Base-by-base conservation (phyloP, 1,284 basidiomycete genomes). In the Ceratobasidium sp. region DNA sequence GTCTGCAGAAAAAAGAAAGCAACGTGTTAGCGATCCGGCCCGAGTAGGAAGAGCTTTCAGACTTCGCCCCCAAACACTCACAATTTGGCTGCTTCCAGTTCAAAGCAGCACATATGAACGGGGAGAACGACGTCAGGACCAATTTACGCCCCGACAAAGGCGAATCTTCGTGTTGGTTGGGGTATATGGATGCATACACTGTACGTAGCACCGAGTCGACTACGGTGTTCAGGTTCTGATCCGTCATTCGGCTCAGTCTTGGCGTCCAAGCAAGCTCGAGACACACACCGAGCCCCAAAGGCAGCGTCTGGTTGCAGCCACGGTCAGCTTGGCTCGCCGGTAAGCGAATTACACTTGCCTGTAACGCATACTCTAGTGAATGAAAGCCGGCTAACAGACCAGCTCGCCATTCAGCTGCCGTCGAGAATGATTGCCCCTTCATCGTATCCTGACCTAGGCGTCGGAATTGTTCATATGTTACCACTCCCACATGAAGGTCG, bases 1-100 rank as follows among this genome's bases (percentile, higher is more conserved):
- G 84, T 98, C 94, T 95, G 76, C 62, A 64, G 74, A 40, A 58
- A 58, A 58, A 58, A 58, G 56, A 58, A 36, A 67, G 53, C 33
- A 70, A 73, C 36, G 53, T 59, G 71, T 62, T 48, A 69, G 46
- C 76, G 54, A 70, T 58, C 62, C 67, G 48, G 33, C 44, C 59
- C 48, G 56, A 61, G 40, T 67, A 60, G 61, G 54, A 51, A 67
- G 42, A 56, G 12, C 73, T 46, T 25, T 59, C 33, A 30, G 42
- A 51, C 59, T 61, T 48, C 11, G 7, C 56, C 59, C 59, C 44
- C 59, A 48, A 61, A 60, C 56, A 80, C 86, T 80, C 81, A 92
- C 94, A 98, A 80, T 99, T 99, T 18, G 97, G 97, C 81, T 99
- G 97, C 82, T 99, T 99, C 96, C 97, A 98, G 80, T 99, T 98